Evolutionary conservation across 2,329 filamentous ascomycete genomes (phyloP).

Genomic region (Sclerotinia subarctica): DNA sequence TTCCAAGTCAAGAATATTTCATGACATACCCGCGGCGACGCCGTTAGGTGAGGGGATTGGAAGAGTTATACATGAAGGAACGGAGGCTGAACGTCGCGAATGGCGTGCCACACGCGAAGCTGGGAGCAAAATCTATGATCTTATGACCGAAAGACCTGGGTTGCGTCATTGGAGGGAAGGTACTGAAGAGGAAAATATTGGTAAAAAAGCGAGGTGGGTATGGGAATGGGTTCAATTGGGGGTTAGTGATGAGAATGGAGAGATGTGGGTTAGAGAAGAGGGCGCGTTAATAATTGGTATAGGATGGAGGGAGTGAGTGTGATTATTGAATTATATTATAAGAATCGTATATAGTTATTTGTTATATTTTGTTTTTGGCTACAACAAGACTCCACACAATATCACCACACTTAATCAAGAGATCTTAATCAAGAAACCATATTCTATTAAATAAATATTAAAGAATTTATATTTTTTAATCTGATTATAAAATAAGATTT

Average conservation of each 20-base stretch:
- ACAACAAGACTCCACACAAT: too few species aligned
- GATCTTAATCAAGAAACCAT: too few species aligned
- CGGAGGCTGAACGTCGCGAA: neutral
- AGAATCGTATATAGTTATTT: too few species aligned
- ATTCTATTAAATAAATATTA: too few species aligned
- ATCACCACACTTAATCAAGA: too few species aligned
- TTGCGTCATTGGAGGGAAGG: neutral
- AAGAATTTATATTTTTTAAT: too few species aligned
- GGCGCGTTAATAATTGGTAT: slow-evolving; percentile 3
- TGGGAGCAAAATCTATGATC: neutral
- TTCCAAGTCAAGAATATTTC: slow-evolving; percentile 3
- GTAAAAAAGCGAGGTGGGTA: neutral
- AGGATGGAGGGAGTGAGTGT: neutral
- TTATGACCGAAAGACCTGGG: neutral
- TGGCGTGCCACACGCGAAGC: neutral
- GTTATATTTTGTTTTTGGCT: too few species aligned
- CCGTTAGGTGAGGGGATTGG: neutral
- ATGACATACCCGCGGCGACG: slow-evolving; percentile 1
- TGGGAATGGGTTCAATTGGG: slow-evolving; percentile 10
- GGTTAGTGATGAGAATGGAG: neutral
- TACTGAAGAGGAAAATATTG: neutral
- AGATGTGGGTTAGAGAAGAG: neutral
- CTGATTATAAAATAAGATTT: too few species aligned
- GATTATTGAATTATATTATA: too few species aligned
- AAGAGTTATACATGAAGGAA: neutral